Percentiles rank a stretch among this genome's conserved stretches.
Conservation (phyloP, 352 stramenopile genomes). For the Phytophthora kernoviae region DNA sequence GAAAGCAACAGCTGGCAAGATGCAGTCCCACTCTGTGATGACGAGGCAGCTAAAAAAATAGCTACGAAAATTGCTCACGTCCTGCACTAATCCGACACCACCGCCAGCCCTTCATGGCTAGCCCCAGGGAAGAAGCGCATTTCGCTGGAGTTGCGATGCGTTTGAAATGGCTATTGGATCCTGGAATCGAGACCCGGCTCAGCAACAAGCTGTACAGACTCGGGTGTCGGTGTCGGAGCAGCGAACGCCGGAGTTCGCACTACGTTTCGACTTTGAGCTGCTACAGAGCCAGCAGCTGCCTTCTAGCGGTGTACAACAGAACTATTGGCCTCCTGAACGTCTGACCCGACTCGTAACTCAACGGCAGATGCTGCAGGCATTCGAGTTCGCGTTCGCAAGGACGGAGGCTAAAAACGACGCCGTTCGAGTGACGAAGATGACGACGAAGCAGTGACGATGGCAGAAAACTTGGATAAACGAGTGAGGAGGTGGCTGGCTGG, state of each 20-base stretch:
- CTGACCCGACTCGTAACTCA: conserved; percentile 47
- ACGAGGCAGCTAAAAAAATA: too few species aligned
- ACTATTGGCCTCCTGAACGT: background rate
- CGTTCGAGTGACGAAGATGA: conserved; percentile 9
- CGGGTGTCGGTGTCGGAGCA: conserved; percentile 44
- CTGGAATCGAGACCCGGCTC: conserved; percentile 11
- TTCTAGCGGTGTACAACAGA: conserved; percentile 6
- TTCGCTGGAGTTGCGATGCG: conserved; percentile 24
- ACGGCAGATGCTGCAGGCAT: conserved; percentile 47
- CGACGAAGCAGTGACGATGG: conserved; percentile 14
- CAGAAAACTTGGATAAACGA: conserved; percentile 4
- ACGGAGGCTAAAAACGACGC: conserved; percentile 1
- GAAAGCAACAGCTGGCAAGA: background rate
- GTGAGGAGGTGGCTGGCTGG: conserved; percentile 43
- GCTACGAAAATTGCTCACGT: background rate
- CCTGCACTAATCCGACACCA: background rate
- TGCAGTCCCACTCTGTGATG: background rate
- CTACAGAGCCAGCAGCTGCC: background rate
- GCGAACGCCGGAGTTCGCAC: conserved; percentile 41
- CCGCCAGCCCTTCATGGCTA: background rate
- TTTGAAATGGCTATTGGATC: conserved; percentile 32
- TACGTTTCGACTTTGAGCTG: conserved; percentile 42
- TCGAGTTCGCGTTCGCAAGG: conserved; percentile 39
- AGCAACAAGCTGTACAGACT: conserved; percentile 26
- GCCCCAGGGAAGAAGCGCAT: background rate